A percentile compares a stretch with the other conserved stretches of the same genome.
Conservation (phyloP, 208 protist genomes). For the Leptomonas pyrrhocoris region DNA sequence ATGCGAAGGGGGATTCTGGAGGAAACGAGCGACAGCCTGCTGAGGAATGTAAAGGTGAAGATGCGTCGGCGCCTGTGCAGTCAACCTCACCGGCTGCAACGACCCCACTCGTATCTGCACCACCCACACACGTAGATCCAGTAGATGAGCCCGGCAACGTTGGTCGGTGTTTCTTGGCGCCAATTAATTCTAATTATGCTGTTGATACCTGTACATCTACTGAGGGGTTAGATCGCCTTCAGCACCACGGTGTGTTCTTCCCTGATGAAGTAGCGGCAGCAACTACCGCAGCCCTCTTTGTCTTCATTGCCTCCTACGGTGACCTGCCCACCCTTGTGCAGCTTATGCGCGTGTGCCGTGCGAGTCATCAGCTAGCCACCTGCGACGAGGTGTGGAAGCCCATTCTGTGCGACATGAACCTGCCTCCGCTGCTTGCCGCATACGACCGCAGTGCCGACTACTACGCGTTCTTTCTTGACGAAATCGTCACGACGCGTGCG, state of each 20-base stretch:
- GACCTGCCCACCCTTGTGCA: slow-evolving; percentile 41
- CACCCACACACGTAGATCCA: slow-evolving; percentile 8
- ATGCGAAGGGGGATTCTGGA: too few relatives aligned
- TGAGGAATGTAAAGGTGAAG: background rate
- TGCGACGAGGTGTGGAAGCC: slow-evolving; percentile 54
- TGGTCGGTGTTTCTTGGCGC: background rate
- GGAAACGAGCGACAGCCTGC: too few relatives aligned
- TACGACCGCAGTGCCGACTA: slow-evolving; percentile 30
- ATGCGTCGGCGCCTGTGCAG: background rate
- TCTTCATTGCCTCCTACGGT: slow-evolving; percentile 47
- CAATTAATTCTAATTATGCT: too few relatives aligned
- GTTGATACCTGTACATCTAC: too few relatives aligned
- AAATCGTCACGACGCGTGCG: slow-evolving; percentile 68
- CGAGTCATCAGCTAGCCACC: slow-evolving; percentile 40
- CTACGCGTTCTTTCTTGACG: slow-evolving; percentile 71
- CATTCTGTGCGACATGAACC: slow-evolving; percentile 49
- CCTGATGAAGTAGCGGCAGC: background rate
- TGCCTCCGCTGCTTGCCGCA: slow-evolving; percentile 45
- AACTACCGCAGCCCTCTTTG: slow-evolving; percentile 6
- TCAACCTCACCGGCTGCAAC: background rate
- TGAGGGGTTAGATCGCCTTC: background rate
- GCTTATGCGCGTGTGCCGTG: slow-evolving; percentile 44
- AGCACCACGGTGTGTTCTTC: slow-evolving; percentile 15
- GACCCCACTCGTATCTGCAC: background rate
- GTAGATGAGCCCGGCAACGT: background rate